Conservation (phyloP, 305 asterid species). For the Fraxinus nigra region DNA sequence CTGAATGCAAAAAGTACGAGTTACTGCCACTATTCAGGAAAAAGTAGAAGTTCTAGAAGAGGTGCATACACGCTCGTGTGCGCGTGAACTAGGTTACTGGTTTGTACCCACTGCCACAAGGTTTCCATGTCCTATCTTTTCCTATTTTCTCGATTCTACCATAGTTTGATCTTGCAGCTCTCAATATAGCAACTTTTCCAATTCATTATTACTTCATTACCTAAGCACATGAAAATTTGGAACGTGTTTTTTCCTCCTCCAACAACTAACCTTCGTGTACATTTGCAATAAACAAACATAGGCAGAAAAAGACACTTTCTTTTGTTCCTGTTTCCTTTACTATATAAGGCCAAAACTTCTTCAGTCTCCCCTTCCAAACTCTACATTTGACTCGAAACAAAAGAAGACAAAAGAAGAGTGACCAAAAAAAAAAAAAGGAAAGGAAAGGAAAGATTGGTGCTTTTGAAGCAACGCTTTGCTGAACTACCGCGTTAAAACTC, state of each 20-base stretch:
- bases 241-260: neutral
- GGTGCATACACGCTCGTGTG: neutral
- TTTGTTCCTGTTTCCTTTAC: neutral
- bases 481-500: neutral
- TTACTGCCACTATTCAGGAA: neutral
- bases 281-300: neutral
- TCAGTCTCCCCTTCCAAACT: neutral
- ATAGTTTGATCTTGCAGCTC: neutral
- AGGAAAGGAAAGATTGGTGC: neutral
- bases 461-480: neutral
- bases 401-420: neutral
- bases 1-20: neutral
- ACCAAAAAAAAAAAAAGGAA: neutral
- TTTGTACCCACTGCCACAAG: neutral
- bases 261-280: neutral
- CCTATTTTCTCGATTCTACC: neutral
- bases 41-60: neutral
- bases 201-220: neutral
- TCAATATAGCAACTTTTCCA: neutral
- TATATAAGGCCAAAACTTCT: neutral
- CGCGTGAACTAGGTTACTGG: neutral
- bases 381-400: neutral
- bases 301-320: neutral
- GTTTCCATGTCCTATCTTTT: neutral
- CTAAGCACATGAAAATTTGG: neutral